Conservation (phyloP, 306 rosid species). For the Pterocarpus macrocarpus region DNA sequence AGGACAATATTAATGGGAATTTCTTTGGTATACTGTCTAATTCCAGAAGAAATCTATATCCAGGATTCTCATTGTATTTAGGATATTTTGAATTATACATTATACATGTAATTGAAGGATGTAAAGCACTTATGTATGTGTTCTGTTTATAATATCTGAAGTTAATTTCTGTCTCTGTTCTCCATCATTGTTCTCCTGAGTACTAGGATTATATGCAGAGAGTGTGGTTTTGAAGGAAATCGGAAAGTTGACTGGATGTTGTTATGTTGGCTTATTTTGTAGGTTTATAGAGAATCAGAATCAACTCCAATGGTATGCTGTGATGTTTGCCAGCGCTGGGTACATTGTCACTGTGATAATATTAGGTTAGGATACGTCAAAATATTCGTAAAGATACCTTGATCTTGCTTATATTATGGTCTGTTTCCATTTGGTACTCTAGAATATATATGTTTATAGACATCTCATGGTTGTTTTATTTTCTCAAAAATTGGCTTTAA, state of each 20-base stretch:
- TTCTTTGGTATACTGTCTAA: not conserved
- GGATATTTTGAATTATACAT: conserved; percentile 2
- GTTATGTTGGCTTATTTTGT: conserved; percentile 45
- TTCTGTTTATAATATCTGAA: not conserved
- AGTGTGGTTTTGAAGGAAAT: conserved; percentile 7
- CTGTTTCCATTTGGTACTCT: not conserved
- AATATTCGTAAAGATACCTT: conserved; percentile 24
- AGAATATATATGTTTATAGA: conserved; percentile 23
- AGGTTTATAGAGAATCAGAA: conserved; percentile 99
- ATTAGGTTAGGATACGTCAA: conserved; percentile 69
- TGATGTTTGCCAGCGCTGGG: conserved; percentile 98
- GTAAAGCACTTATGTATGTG: conserved; percentile 1
- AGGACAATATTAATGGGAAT: conserved; percentile 29
- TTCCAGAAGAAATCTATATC: conserved; percentile 7
- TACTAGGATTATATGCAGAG: not conserved
- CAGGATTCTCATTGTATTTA: conserved; percentile 24
- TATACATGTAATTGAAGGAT: conserved; percentile 17
- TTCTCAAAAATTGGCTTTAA: not conserved
- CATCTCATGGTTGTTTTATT: not conserved
- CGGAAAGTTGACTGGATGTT: conserved; percentile 32
- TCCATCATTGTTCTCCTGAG: not conserved
- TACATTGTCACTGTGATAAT: conserved; percentile 96
- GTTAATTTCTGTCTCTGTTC: conserved; percentile 21
- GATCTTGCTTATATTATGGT: not conserved
- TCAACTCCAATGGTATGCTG: conserved; percentile 99